phyloP scores from a whole-genome alignment of 2,329 filamentous ascomycete genomes.

The Colletotrichum truncatum region DNA sequence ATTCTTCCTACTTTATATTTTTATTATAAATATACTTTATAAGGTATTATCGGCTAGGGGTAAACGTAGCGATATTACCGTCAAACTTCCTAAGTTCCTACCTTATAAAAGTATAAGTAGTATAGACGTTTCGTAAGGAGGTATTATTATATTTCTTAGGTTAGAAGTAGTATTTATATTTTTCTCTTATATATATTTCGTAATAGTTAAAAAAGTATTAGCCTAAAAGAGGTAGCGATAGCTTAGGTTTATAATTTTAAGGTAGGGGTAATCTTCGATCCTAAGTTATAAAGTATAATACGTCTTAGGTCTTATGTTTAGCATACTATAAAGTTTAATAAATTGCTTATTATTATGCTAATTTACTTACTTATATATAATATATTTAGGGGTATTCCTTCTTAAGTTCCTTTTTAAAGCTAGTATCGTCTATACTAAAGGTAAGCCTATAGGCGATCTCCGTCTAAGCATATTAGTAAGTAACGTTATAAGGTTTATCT shows the following conservation, averaged over 20 bases:
- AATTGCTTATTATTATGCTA: neutral
- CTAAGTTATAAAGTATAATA: neutral
- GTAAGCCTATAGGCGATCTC: neutral
- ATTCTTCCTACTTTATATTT: neutral
- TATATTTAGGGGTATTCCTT: neutral
- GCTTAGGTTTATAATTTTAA: neutral
- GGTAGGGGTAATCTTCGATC: neutral
- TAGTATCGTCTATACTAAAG: neutral
- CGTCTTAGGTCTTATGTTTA: too few relatives aligned
- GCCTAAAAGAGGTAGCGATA: neutral
- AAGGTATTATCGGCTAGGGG: neutral
- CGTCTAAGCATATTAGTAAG: too few relatives aligned
- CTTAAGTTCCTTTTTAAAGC: neutral
- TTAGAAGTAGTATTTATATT: neutral
- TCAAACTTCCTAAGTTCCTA: neutral
- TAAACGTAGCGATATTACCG: neutral
- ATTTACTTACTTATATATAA: neutral
- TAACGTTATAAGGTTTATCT: neutral
- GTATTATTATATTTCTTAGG: neutral
- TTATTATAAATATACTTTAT: neutral
- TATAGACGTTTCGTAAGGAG: neutral
- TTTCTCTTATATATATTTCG: neutral
- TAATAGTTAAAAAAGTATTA: too few relatives aligned
- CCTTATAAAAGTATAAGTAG: neutral
- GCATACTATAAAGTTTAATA: neutral